A percentile compares a stretch with the other conserved stretches of the same genome.
Conservation (phyloP, 2,329 filamentous ascomycete species). For the Colletotrichum musae region DNA sequence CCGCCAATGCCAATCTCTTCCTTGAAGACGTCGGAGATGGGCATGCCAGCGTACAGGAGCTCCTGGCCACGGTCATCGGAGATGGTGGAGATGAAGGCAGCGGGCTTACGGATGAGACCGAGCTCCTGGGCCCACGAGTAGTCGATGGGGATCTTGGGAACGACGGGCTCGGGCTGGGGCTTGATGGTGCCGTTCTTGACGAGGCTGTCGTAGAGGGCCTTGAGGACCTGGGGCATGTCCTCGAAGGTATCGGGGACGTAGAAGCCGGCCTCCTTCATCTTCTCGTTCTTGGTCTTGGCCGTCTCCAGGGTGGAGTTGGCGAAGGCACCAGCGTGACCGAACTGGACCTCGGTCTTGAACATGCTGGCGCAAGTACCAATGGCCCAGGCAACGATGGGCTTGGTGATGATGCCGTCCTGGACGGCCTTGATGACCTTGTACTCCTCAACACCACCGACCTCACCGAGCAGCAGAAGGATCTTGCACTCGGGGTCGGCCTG, state of each 20-base stretch:
- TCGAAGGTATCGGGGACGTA: conserved; percentile 96
- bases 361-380: conserved; percentile 99
- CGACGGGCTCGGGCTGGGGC: conserved; percentile 88
- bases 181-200: conserved; percentile 88
- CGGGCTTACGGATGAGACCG: conserved; percentile 98
- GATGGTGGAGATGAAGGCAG: conserved; percentile 99
- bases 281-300: conserved; percentile 95
- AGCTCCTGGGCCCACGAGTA: conserved; percentile 99
- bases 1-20: conserved; percentile 99
- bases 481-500: conserved; percentile 98
- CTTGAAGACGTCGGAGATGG: conserved; percentile 99
- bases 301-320: conserved; percentile 99
- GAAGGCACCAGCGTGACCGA: conserved; percentile 98
- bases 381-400: conserved; percentile 99
- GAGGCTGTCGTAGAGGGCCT: conserved; percentile 88
- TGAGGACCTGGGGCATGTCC: conserved; percentile 86
- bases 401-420: conserved; percentile 93
- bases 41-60: conserved; percentile 98
- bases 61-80: conserved; percentile 99
- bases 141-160: conserved; percentile 99
- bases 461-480: conserved; percentile 94
- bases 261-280: conserved; percentile 95
- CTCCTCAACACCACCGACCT: conserved; percentile 99
- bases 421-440: conserved; percentile 99
- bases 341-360: conserved; percentile 99